Conservation (phyloP, 768 basidiomycete genomes). For the Mycena albidolilacea region DNA sequence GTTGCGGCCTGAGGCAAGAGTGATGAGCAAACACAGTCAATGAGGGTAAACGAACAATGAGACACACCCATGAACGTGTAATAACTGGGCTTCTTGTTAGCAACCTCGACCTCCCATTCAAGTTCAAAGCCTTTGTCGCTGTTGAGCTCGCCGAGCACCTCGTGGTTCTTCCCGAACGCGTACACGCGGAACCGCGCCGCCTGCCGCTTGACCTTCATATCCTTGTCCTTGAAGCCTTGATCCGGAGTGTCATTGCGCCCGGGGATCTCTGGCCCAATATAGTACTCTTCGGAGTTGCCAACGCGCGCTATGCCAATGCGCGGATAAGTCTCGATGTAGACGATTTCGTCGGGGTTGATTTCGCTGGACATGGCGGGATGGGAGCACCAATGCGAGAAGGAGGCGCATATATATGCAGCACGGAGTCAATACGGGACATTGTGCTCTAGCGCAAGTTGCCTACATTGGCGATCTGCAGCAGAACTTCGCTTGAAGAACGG, state of each 20-base stretch:
- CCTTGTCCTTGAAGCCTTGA: conserved; percentile 41
- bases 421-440: background rate
- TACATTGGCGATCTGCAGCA: too few relatives aligned
- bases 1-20: too few relatives aligned
- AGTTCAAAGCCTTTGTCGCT: background rate
- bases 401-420: conserved; percentile 13
- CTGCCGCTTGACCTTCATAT: conserved; percentile 47
- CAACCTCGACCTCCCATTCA: too few relatives aligned
- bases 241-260: conserved; percentile 40
- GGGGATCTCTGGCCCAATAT: conserved; percentile 49
- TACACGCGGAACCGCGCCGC: conserved; percentile 52
- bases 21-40: too few relatives aligned
- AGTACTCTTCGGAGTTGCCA: conserved; percentile 47
- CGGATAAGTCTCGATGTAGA: conserved; percentile 49
- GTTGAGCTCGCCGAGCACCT: conserved; percentile 49
- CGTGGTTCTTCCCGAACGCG: conserved; percentile 44
- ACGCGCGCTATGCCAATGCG: conserved; percentile 53
- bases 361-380: conserved; percentile 9
- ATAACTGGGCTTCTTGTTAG: too few relatives aligned
- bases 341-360: conserved; percentile 12
- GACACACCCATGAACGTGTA: too few relatives aligned
- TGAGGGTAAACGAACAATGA: too few relatives aligned
- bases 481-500: too few relatives aligned
- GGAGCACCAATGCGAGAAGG: background rate
- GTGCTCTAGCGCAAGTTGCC: background rate